phyloP scores from a whole-genome alignment of 805 yeast species.

The Dipodascopsis tothii region DNA sequence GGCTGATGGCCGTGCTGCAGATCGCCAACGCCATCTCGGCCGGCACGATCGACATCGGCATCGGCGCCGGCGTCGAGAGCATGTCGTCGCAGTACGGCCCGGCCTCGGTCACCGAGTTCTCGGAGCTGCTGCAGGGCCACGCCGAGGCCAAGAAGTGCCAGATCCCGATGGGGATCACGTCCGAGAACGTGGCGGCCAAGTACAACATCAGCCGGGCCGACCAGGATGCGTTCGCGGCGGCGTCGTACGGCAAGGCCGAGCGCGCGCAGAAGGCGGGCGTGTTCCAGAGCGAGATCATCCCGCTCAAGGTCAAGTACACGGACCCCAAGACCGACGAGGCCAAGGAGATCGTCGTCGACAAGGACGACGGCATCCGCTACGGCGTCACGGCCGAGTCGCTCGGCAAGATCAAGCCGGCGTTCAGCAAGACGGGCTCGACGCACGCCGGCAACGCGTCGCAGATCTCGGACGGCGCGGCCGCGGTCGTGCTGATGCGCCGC shows the following conservation, averaged over 20 bases:
- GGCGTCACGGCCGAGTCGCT: slow-evolving; percentile 76
- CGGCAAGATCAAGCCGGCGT: slow-evolving; percentile 76
- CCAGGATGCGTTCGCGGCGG: slow-evolving; percentile 87
- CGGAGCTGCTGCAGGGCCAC: slow-evolving; percentile 39
- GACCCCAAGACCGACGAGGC: slow-evolving; percentile 54
- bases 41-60: slow-evolving; percentile 86
- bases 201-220: slow-evolving; percentile 56
- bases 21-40: slow-evolving; percentile 78
- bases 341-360: slow-evolving; percentile 45
- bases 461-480: slow-evolving; percentile 93
- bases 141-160: slow-evolving; percentile 51
- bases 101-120: slow-evolving; percentile 43
- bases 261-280: slow-evolving; percentile 59
- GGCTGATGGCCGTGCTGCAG: slow-evolving; percentile 82
- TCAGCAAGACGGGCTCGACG: slow-evolving; percentile 73
- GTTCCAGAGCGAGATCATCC: slow-evolving; percentile 86
- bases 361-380: slow-evolving; percentile 85
- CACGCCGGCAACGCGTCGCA: slow-evolving; percentile 97
- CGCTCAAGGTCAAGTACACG: slow-evolving; percentile 56
- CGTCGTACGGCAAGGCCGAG: slow-evolving; percentile 78
- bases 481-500: slow-evolving; percentile 75
- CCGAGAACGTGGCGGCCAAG: slow-evolving; percentile 76
- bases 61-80: slow-evolving; percentile 89
- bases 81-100: slow-evolving; percentile 50
- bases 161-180: slow-evolving; percentile 94